Evolutionary conservation across 805 yeast species (phyloP).

Genomic region (Wickerhamiella sergipiensis): DNA sequence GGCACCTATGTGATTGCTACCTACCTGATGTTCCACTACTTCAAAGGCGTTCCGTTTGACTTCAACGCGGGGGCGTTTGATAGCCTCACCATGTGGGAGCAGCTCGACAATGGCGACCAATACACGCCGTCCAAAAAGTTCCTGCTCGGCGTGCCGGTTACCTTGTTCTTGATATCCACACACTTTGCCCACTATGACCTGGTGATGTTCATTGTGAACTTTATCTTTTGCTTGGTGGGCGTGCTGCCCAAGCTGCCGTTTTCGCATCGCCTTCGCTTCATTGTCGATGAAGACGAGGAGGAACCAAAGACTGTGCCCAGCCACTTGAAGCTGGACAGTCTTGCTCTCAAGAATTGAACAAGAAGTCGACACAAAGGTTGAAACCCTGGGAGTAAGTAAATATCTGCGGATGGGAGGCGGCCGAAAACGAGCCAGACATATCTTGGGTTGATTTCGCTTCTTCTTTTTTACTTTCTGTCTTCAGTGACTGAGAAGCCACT

Average conservation of each 20-base stretch:
- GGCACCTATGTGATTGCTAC: conserved; percentile 81
- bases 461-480: no score
- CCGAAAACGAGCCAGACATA: no score
- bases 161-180: conserved; percentile 69
- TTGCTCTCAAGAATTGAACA: conserved; percentile 9
- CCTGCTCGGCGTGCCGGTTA: conserved; percentile 83
- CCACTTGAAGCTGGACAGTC: conserved; percentile 7
- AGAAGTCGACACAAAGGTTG: background rate
- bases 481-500: no score
- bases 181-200: conserved; percentile 82
- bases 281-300: conserved; percentile 17
- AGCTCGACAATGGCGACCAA: conserved; percentile 87
- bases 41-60: conserved; percentile 95
- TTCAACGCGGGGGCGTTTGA: conserved; percentile 92
- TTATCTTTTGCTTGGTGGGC: conserved; percentile 68
- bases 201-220: conserved; percentile 63
- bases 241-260: conserved; percentile 82
- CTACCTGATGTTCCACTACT: conserved; percentile 90
- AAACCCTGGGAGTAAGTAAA: no score
- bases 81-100: conserved; percentile 97
- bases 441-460: no score
- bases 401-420: no score
- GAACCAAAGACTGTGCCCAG: conserved; percentile 5
- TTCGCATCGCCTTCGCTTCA: conserved; percentile 25
- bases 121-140: conserved; percentile 95